These are phyloP conservation scores for Neurospora intermedia DNA, from an alignment of 495 filamentous ascomycete species.

Conservation along the genomic window DNA sequence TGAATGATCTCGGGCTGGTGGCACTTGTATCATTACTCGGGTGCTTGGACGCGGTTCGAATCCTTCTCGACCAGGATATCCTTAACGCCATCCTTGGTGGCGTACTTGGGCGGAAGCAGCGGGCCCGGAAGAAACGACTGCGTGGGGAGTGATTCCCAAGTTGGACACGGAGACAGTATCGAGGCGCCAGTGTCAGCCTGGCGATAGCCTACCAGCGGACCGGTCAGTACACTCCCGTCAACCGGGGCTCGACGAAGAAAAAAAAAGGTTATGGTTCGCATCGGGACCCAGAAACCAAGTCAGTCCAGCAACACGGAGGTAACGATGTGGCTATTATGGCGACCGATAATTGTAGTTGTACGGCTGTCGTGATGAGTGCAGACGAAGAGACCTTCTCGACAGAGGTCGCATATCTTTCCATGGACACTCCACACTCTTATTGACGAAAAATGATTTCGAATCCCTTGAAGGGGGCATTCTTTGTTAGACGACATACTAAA, in stretches of 20 bases:
- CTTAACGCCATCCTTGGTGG: constrained; percentile 25
- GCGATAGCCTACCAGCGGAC: not conserved
- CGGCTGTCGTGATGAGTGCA: not conserved
- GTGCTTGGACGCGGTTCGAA: constrained; percentile 32
- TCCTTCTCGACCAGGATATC: constrained; percentile 31
- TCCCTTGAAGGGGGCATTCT: not conserved
- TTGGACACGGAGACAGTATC: constrained; percentile 30
- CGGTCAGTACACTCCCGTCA: not conserved
- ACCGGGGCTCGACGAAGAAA: not conserved
- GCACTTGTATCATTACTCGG: constrained; percentile 41
- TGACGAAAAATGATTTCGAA: not conserved
- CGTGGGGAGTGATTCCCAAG: constrained; percentile 27
- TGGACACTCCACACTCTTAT: not conserved
- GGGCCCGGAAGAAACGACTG: constrained; percentile 39
- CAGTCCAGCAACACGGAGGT: no score
- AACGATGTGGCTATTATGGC: no score
- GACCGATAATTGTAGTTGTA: no score
- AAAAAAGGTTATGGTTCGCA: not conserved
- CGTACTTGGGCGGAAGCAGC: constrained; percentile 38
- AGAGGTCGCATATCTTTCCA: not conserved
- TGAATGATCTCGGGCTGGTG: constrained; percentile 42
- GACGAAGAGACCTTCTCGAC: not conserved
- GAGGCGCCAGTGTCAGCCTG: constrained; percentile 18
- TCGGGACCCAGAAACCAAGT: not conserved
- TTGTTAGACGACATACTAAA: not conserved